Evolutionary conservation across 257 asterid genomes (phyloP), one percentile per base, ranked within the genome.

Genomic region (Solanum chilense): DNA sequence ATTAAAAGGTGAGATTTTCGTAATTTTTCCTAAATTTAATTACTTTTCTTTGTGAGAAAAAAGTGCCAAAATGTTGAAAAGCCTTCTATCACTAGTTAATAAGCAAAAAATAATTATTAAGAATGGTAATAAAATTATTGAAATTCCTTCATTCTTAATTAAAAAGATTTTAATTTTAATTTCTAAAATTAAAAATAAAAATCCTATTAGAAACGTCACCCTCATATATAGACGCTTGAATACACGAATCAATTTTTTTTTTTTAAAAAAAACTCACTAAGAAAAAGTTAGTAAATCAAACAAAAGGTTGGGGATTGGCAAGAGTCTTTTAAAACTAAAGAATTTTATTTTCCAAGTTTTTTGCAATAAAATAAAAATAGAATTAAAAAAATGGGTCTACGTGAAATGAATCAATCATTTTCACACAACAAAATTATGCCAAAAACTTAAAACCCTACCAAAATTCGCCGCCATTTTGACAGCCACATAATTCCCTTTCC

Each of bases 81-180:
- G 3, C 42, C 12, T 29, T 29, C n/a, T 70, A 29, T 70, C 23
- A 20, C 6, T 69, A 3, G 21, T 29, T 69, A 7, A 69, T 14
- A 31, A 16, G 2, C 3, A 0, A 13, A 68, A 1, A 69, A 0
- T 3, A 9, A 58, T 58, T 25, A 7, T 0, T 9, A 3, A 3
- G 5, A 15, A 49, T 0, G 58, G 0, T 49, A 2, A 49, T 49
- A 15, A 7, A 1, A 49, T 15, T 15, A 20, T 49, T 49, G 8
- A 49, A 49, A 49, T 49, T 49, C 3, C 60, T 5, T 49, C 21
- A 5, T 15, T 49, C 3, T 49, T 49, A 49, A 49, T 49, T 0
- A 15, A 49, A 49, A 2, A 15, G 9, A 0, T 49, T 49, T 15
- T 49, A 1, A 49, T 49, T 49, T 15, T 1, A 1, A 49, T 49